phyloP scores from a whole-genome alignment of 495 filamentous ascomycete species.

The Penicillium chermesinum region DNA sequence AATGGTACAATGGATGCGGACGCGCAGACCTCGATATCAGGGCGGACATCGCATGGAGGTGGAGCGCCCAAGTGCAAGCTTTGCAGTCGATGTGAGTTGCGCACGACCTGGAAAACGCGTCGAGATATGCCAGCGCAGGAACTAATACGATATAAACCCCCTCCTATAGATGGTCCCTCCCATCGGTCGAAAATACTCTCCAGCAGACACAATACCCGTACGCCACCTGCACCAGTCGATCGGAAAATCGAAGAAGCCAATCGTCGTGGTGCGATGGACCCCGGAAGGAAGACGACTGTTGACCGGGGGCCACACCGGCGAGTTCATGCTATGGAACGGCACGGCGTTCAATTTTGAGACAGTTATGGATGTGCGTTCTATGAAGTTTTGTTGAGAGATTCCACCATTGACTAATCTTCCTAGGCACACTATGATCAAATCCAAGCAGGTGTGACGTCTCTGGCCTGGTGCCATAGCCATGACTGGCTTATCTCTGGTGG shows the following conservation, averaged over 20 bases:
- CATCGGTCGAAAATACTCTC: slow-evolving; percentile 59
- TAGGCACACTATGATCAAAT: slow-evolving; percentile 74
- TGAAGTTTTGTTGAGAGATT: no score
- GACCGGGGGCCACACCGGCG: slow-evolving; percentile 90
- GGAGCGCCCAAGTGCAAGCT: slow-evolving; percentile 81
- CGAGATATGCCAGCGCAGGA: background rate
- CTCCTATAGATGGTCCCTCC: slow-evolving; percentile 78
- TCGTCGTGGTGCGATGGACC: slow-evolving; percentile 97
- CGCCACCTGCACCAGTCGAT: slow-evolving; percentile 91
- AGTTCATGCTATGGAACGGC: slow-evolving; percentile 98
- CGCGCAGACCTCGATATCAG: slow-evolving; percentile 71
- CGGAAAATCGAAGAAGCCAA: slow-evolving; percentile 95
- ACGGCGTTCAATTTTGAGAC: slow-evolving; percentile 99
- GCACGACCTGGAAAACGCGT: background rate
- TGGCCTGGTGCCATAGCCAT: slow-evolving; percentile 86
- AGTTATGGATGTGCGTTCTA: slow-evolving; percentile 81
- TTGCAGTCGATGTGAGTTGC: slow-evolving; percentile 75
- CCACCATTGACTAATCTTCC: background rate
- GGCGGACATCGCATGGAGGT: slow-evolving; percentile 61
- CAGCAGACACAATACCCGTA: slow-evolving; percentile 79
- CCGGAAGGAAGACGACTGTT: slow-evolving; percentile 88
- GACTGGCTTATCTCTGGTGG: slow-evolving; percentile 97
- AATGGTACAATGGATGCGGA: slow-evolving; percentile 87
- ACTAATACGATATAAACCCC: slow-evolving; percentile 5
- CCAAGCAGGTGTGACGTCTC: slow-evolving; percentile 73